Evolutionary conservation across 805 yeast species (phyloP).

Genomic region (Jamesozyma hellenica): DNA sequence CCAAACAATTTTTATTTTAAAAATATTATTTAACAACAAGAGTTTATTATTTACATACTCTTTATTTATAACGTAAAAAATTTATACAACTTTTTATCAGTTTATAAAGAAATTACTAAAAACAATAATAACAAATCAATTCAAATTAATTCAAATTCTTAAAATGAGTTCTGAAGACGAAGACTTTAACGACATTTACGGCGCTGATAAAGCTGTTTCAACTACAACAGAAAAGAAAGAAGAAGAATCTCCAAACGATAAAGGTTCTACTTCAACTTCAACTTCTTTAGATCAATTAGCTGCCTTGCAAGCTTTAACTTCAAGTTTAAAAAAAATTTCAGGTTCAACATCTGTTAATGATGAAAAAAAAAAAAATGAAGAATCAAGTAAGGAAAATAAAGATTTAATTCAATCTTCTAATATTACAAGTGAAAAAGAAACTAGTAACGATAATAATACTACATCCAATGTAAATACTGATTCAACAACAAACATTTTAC

Average conservation of each 20-base stretch:
- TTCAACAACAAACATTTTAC: neutral
- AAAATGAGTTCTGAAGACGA: constrained; percentile 76
- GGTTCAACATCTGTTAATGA: neutral
- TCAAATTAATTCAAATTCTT: neutral
- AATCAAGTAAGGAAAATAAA: neutral
- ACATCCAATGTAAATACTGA: neutral
- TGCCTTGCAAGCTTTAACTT: constrained; percentile 29
- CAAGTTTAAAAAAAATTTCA: constrained; percentile 15
- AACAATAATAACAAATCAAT: too few species aligned
- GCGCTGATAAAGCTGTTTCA: constrained; percentile 18
- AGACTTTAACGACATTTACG: constrained; percentile 88
- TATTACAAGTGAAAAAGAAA: neutral
- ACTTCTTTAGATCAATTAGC: constrained; percentile 27
- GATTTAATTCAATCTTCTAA: neutral
- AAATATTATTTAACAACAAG: too few species aligned
- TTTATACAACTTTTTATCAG: too few species aligned
- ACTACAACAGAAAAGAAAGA: neutral
- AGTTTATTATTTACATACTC: too few species aligned
- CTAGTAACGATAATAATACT: neutral
- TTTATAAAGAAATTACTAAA: too few species aligned
- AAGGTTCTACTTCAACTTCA: constrained; percentile 8
- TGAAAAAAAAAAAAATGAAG: neutral
- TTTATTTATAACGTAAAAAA: neutral
- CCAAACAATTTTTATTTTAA: too few species aligned
- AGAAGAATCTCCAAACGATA: neutral